These are phyloP conservation scores for Aspergillus tubingensis DNA, from an alignment of 2,329 filamentous ascomycete genomes.

Conservation along the genomic window DNA sequence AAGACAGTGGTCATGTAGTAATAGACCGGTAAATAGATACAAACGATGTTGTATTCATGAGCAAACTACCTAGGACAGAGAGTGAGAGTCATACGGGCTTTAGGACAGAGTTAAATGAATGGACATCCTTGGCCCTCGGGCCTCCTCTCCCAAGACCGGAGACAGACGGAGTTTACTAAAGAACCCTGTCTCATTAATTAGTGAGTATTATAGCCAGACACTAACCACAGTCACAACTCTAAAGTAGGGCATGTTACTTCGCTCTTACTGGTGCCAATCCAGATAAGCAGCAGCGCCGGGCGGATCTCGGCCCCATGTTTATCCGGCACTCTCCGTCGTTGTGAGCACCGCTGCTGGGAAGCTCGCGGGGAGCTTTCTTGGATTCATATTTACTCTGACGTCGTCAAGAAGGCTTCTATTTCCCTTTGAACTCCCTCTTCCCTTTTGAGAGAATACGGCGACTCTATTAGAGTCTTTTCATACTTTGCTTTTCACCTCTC, in stretches of 20 bases:
- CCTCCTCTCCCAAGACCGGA: not conserved
- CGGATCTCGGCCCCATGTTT: constrained; percentile 15
- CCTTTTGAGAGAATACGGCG: not conserved
- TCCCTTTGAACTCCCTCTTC: not conserved
- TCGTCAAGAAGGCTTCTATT: not conserved
- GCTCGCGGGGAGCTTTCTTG: constrained; percentile 15
- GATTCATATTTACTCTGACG: constrained; percentile 5
- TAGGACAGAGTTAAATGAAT: not conserved
- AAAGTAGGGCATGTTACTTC: not conserved
- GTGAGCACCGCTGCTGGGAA: constrained; percentile 15
- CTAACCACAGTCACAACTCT: not conserved
- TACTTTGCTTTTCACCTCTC: not conserved
- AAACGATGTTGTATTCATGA: not conserved
- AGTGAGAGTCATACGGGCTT: not conserved
- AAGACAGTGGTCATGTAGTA: not conserved
- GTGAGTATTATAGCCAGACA: not conserved
- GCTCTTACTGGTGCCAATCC: not conserved
- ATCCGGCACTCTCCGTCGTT: constrained; percentile 13
- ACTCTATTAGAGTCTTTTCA: not conserved
- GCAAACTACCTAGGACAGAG: not conserved
- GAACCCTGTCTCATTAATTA: not conserved
- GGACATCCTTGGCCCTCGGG: not conserved
- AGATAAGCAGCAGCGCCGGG: not conserved
- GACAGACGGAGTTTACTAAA: not conserved
- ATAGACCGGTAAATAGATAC: not conserved